A percentile compares a stretch with the other conserved stretches of the same genome.
Evolutionary conservation across 2,329 filamentous ascomycete genomes (phyloP).

Genomic region (Zalaria sp.): DNA sequence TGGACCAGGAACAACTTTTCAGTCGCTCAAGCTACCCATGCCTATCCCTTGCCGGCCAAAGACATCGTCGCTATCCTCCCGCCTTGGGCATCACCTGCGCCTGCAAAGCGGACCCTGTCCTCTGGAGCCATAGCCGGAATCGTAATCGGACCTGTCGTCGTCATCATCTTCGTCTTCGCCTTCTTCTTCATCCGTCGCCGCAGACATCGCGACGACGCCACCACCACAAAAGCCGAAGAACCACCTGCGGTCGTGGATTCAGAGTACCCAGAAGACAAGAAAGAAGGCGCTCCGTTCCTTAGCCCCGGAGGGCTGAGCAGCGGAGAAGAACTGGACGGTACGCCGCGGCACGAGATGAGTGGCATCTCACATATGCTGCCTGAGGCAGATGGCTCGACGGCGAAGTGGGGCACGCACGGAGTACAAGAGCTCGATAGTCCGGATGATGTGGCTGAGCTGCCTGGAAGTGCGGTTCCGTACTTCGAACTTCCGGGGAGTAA

Average conservation of each 20-base stretch:
- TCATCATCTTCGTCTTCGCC: not conserved
- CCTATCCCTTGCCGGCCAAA: constrained; percentile 27
- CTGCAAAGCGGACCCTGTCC: not conserved
- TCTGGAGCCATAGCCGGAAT: not conserved
- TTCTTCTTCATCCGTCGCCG: not conserved
- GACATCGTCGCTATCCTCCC: constrained; percentile 19
- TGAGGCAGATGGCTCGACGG: not conserved
- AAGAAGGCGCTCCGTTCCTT: too few relatives aligned
- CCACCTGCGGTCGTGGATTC: too few relatives aligned
- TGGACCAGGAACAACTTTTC: constrained; percentile 14
- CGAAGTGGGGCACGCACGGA: not conserved
- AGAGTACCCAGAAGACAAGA: too few relatives aligned
- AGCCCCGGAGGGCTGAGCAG: too few relatives aligned
- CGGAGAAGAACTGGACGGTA: too few relatives aligned
- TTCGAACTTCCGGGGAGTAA: too few relatives aligned
- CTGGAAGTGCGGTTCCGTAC: too few relatives aligned
- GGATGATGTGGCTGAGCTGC: too few relatives aligned
- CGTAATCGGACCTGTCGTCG: not conserved
- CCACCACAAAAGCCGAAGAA: too few relatives aligned
- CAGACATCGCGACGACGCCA: not conserved
- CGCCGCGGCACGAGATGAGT: too few relatives aligned
- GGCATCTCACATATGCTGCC: too few relatives aligned
- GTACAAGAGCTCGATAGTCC: not conserved
- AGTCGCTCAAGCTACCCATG: constrained; percentile 41
- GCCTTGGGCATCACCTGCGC: not conserved